Evolutionary conservation across 768 basidiomycete genomes (phyloP).

Genomic region (Leccinum incarnatum): DNA sequence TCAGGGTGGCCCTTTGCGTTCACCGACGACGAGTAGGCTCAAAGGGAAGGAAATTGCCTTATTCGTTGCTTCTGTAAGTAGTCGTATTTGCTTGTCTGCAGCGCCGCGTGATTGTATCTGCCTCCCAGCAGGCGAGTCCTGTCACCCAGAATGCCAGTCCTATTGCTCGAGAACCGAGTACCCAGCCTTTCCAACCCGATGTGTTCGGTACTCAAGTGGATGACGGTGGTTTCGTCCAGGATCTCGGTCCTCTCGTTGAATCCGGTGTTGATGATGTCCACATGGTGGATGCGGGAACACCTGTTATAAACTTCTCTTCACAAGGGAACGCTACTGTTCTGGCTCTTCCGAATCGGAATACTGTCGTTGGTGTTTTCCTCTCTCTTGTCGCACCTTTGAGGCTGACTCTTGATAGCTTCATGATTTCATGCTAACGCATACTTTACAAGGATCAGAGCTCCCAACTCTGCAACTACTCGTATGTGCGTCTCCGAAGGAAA

Average conservation of each 20-base stretch:
- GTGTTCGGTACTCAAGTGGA: constrained; percentile 16
- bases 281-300: constrained; percentile 30
- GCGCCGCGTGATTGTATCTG: neutral
- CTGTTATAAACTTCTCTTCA: constrained; percentile 7
- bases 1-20: constrained; percentile 16
- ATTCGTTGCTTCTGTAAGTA: constrained; percentile 9
- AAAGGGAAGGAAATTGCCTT: constrained; percentile 20
- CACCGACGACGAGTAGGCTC: constrained; percentile 12
- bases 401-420: constrained; percentile 44
- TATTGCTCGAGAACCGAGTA: constrained; percentile 6
- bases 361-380: constrained; percentile 43
- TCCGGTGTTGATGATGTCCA: constrained; percentile 34
- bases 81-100: neutral
- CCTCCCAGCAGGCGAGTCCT: constrained; percentile 8
- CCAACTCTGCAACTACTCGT: constrained; percentile 56
- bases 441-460: constrained; percentile 33
- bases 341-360: constrained; percentile 50
- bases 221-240: constrained; percentile 9
- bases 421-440: constrained; percentile 60
- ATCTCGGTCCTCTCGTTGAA: constrained; percentile 14
- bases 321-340: constrained; percentile 35
- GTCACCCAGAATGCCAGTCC: constrained; percentile 28
- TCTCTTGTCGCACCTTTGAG: neutral
- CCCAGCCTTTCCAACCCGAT: constrained; percentile 19
- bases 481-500: constrained; percentile 30